Evolutionary conservation across 805 yeast genomes (phyloP), one percentile per base, ranked within the genome.

Genomic region (Wickerhamiella dianesei): DNA sequence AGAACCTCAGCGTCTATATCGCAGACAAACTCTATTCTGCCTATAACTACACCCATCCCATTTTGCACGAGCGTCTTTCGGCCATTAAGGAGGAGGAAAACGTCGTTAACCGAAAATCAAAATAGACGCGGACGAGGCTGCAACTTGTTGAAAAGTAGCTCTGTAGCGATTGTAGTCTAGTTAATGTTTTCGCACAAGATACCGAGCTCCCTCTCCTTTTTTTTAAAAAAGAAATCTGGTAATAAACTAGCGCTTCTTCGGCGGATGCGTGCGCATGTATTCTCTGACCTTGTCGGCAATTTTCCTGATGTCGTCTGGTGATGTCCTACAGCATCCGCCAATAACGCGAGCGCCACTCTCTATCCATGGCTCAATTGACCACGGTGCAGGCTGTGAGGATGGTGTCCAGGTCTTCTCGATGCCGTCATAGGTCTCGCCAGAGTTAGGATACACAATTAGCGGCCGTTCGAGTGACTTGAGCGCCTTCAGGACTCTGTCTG

Each of bases 1-100:
- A 86, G 60, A 89, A 92, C 64, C 74, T 92, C 61, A 72, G 85
- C 48, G 75, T 87, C n/a, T 74, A 86, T 69, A 86, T 82, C 59
- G 94, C 92, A 21, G 96, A 92, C 62, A 76, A 88, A 76, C 72
- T 87, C 54, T 92, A 80, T 65, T 82, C 95, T 18, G 79, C 92
- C 40, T 89, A 85, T 65, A 86, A 80, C 60, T 80, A 83, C 65
- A 80, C 89, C 44, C 98, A 92, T 59, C 99, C 99, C 44, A 83
- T 85, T 48, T 66, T 89, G 57, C 77, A 89, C 16, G 97, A 92
- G 69, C 80, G 99, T 69, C 72, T 92, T 56, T 62, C 68, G 41
- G 94, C 95, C 5, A 71, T 92, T 50, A 80, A 49, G 16, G 42
- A 16, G 14, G 43, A 21, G 8, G 39, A 36, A n/a, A n/a, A 14